A percentile compares a stretch with the other conserved stretches of the same genome.
Evolutionary conservation across 768 basidiomycete genomes (phyloP).

Genomic region (Suillus lakei): DNA sequence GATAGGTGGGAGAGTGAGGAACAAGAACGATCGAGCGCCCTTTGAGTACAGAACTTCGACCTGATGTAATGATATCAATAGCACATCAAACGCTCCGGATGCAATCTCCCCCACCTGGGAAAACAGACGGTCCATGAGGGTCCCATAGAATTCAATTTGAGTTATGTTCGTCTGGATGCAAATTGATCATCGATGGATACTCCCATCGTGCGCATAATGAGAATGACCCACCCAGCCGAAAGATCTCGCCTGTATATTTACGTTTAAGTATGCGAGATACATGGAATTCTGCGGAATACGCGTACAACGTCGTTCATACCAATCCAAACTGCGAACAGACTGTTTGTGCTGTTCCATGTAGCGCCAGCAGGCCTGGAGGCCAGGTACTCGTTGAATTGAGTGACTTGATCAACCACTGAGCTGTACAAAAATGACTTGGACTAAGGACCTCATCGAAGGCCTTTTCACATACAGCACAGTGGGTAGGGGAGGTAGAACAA

Average conservation of each 20-base stretch:
- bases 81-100: background rate
- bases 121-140: slow-evolving; percentile 29
- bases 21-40: slow-evolving; percentile 65
- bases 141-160: slow-evolving; percentile 25
- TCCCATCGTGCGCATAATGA: no score
- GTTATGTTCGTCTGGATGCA: slow-evolving; percentile 26
- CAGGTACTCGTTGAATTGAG: slow-evolving; percentile 53
- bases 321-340: slow-evolving; percentile 69
- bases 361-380: slow-evolving; percentile 53
- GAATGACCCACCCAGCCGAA: slow-evolving; percentile 20
- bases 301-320: slow-evolving; percentile 68
- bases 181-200: background rate
- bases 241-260: slow-evolving; percentile 7
- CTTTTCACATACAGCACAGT: slow-evolving; percentile 52
- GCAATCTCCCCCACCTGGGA: slow-evolving; percentile 21
- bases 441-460: background rate
- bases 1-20: slow-evolving; percentile 65
- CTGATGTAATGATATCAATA: slow-evolving; percentile 10
- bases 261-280: background rate
- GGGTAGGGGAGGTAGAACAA: slow-evolving; percentile 57
- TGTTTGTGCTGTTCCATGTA: slow-evolving; percentile 59
- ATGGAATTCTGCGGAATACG: background rate
- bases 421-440: slow-evolving; percentile 12
- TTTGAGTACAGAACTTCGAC: slow-evolving; percentile 23
- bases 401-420: slow-evolving; percentile 56